Base-by-base conservation (phyloP, 805 yeast genomes). In the Priceomyces fermenticarens region DNA sequence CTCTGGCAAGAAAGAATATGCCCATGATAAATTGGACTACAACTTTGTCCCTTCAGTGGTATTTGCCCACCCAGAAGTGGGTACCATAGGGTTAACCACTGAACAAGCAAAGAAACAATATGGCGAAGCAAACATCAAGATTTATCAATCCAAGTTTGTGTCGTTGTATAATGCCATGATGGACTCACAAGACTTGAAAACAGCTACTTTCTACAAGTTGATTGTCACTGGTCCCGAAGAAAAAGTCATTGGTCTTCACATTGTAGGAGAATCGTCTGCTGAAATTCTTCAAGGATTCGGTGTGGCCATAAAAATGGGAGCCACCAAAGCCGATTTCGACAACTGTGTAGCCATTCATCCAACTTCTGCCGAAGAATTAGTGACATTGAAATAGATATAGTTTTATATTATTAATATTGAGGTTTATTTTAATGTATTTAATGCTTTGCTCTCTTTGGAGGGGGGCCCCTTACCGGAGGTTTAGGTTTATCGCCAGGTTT, bases 201-300 rank as follows among this genome's bases (percentile, higher is more conserved):
- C 85, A 10, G 96, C 96, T 49, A 87, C 96, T 20, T 82, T 81
- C 30, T 93, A 93, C 73, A 89, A 88, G 67, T 65, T 93, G 44
- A 74, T 93, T 36, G 77, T 81, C 57, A 77, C 81, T 27, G 95
- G 97, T 12, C 67, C 76, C 35, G 81, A 87, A 32, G 98, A 93
- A 65, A 90, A 88, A 67, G 96, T 93, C 41, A 95, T 93, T 46
- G 99, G 99, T 23, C 70, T 93, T 52, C 99, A 93, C 65, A 67
- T 93, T 41, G 86, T 90, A 51, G 99, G 99, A 46, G 98, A 90
- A 57, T 67, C 79, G 7, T 80, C 93, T 39, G 81, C 96, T 26
- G 99, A 93, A 67, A 90, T 93, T 44, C 75, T 93, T 54, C 99
- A 93, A 74, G 99, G 99, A 30, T 93, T 93, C 57, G 99, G 98